Base-by-base conservation (phyloP, 371 early-diverging fungal genomes). In the Mortierella sp. region DNA sequence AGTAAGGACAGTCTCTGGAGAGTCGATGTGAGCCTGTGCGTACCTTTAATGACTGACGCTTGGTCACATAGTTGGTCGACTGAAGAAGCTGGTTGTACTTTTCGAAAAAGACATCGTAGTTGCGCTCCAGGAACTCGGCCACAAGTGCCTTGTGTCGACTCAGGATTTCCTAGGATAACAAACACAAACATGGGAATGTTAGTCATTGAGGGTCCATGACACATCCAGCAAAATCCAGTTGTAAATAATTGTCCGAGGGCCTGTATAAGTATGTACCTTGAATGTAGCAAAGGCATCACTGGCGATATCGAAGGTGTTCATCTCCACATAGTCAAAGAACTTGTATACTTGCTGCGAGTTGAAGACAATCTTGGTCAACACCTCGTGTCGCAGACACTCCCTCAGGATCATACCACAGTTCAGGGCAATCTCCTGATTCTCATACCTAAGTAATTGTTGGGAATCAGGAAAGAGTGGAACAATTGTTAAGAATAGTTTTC, bases 231-330 rank as follows among this genome's bases (percentile, higher is more conserved):
- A 29, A 29, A 24, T n/a, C n/a, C n/a, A n/a, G n/a, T n/a, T n/a
- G 7, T 34, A 19, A 9, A 34, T 58, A 58, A 58, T 34, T 16
- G 9, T 44, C 19, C 52, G 81, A 41, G 26, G n/a, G n/a, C 4
- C 22, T 26, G 29, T 26, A n/a, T 2, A 34, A 4, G 37, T 34
- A 47, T 44, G 47, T 68, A 88, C 92, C 88, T 97, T 97, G 87
- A 99, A 98, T 37, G 97, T 98, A 34, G 97, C 97, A 87, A 99
- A 99, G 0, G 99, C 98, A 86, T 99, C 99, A 37, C 95, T 95
- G 11, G 99, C 97, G 64, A 98, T 95, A 88, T 99, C 99, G 91
- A 99, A 99, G 1, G 97, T 98, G 71, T 95, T 93, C 85, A 95
- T 92, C 87, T 99, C 98, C 19, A 98, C 98, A 85, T 97, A 99